A percentile compares a stretch with the other conserved stretches of the same genome.
These are phyloP conservation scores for Lupinus albus DNA, from an alignment of 306 rosid species.

Conservation along the genomic window DNA sequence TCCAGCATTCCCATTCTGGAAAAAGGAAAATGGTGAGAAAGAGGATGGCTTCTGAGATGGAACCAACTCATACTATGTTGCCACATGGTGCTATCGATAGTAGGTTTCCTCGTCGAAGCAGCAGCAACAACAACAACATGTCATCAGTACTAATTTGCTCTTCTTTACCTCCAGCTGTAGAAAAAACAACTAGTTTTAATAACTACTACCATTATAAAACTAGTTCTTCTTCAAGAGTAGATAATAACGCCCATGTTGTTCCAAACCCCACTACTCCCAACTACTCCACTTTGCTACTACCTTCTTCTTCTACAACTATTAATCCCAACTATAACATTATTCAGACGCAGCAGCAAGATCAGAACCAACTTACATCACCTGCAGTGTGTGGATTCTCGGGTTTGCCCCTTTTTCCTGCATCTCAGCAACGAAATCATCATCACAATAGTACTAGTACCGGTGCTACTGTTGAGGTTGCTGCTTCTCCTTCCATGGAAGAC, in stretches of 20 bases:
- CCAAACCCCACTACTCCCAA: constrained; percentile 51
- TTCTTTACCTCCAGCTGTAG: neutral
- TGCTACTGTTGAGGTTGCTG: constrained; percentile 31
- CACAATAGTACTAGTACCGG: too few relatives aligned
- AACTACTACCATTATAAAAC: constrained; percentile 25
- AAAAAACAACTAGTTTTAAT: constrained; percentile 31
- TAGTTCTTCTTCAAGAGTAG: constrained; percentile 32
- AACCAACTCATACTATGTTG: constrained; percentile 41
- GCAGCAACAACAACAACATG: constrained; percentile 12
- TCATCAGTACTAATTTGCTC: constrained; percentile 13
- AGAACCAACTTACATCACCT: constrained; percentile 42
- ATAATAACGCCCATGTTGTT: constrained; percentile 37
- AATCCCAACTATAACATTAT: constrained; percentile 6
- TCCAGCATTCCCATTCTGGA: too few relatives aligned
- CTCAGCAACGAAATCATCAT: constrained; percentile 46
- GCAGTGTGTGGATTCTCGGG: constrained; percentile 91
- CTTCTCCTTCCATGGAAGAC: constrained; percentile 61
- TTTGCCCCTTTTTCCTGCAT: constrained; percentile 70
- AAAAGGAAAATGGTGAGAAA: constrained; percentile 66
- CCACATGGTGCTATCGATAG: constrained; percentile 33
- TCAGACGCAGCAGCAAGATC: constrained; percentile 27
- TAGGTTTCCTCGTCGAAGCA: constrained; percentile 59
- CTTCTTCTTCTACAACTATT: constrained; percentile 48
- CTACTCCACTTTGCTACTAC: constrained; percentile 80
- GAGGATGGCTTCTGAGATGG: constrained; percentile 93